These are phyloP conservation scores for Claviceps monticola DNA, from an alignment of 2,329 filamentous ascomycete genomes.

Conservation along the genomic window DNA sequence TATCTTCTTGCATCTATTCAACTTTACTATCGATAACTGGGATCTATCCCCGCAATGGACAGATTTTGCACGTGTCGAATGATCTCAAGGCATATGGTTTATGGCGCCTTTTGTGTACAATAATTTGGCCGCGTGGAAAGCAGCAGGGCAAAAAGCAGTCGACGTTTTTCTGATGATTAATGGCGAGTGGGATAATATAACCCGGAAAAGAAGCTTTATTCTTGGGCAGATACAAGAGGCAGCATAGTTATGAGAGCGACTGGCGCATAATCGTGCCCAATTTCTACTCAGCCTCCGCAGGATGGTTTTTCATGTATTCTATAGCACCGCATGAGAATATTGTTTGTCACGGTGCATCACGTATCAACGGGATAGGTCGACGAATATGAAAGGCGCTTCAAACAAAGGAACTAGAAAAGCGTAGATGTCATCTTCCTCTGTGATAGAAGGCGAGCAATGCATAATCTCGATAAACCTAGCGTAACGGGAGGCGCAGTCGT, in stretches of 20 bases:
- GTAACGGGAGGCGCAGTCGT: too few relatives aligned
- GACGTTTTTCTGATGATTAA: neutral
- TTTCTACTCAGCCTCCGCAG: slow-evolving; percentile 16
- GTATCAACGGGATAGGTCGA: neutral
- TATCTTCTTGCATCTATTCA: neutral
- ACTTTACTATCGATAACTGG: neutral
- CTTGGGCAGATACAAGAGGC: slow-evolving; percentile 7
- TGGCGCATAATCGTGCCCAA: slow-evolving; percentile 7
- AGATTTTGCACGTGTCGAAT: neutral
- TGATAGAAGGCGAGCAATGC: too few relatives aligned
- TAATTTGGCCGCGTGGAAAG: slow-evolving; percentile 1
- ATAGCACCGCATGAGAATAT: slow-evolving; percentile 12
- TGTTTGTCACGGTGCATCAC: slow-evolving; percentile 10
- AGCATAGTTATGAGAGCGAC: slow-evolving; percentile 11
- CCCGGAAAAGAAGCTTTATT: neutral
- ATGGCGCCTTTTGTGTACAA: slow-evolving; percentile 4
- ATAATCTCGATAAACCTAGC: too few relatives aligned
- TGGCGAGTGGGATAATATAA: neutral
- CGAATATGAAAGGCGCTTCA: neutral
- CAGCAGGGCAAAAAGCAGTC: neutral
- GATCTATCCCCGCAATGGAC: neutral
- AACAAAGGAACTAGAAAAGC: too few relatives aligned
- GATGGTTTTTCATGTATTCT: slow-evolving; percentile 14
- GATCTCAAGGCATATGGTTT: neutral
- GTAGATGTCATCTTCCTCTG: too few relatives aligned